These are phyloP conservation scores for Chlorella sp. DNA, from an alignment of 139 green algal species.

Conservation along the genomic window DNA sequence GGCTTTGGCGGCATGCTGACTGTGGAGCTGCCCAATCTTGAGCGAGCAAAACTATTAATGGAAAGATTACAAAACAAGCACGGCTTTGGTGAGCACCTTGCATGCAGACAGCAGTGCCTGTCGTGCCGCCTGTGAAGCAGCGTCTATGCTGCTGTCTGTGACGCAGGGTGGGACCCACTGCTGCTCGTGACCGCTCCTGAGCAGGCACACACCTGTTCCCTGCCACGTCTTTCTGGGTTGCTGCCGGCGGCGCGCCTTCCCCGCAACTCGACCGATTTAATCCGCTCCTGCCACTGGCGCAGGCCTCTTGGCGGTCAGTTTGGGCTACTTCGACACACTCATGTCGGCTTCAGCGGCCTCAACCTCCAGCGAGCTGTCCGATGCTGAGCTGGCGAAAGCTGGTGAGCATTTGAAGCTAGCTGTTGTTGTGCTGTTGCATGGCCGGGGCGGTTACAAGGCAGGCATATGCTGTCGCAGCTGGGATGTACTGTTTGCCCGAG, in stretches of 20 bases:
- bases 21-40: slow-evolving; percentile 58
- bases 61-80: slow-evolving; percentile 77
- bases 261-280: background rate
- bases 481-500: too few species aligned
- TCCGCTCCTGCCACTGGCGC: background rate
- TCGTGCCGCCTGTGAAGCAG: too few species aligned
- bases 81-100: slow-evolving; percentile 54
- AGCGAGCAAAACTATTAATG: slow-evolving; percentile 64
- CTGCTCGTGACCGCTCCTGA: background rate
- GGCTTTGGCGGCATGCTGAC: slow-evolving; percentile 74
- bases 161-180: too few species aligned
- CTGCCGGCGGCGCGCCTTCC: too few species aligned
- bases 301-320: slow-evolving; percentile 72
- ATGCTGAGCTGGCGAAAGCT: slow-evolving; percentile 42
- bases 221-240: too few species aligned
- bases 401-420: background rate
- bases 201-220: background rate
- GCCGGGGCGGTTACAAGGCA: too few species aligned
- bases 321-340: slow-evolving; percentile 81
- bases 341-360: slow-evolving; percentile 56
- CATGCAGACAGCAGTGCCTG: background rate
- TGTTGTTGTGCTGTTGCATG: too few species aligned
- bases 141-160: too few species aligned
- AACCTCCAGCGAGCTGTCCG: slow-evolving; percentile 65
- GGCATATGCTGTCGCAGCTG: too few species aligned